Conservation (phyloP, 2,329 filamentous ascomycete species). For the Beauveria asiatica region DNA sequence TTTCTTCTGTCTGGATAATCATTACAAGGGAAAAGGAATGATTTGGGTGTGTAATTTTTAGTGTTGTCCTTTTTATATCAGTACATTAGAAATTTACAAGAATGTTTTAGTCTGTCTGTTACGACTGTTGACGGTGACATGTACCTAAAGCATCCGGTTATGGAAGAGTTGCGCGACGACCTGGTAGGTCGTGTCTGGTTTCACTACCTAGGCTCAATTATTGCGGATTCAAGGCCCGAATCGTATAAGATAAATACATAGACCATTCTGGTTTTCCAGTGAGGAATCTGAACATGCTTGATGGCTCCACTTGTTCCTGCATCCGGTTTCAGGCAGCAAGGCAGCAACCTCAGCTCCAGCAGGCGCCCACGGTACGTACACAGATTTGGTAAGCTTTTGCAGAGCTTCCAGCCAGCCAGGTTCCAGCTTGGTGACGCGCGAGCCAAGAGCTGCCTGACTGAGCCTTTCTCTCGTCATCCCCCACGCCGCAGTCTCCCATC, state of each 20-base stretch:
- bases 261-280: too few relatives aligned
- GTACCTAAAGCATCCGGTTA: background rate
- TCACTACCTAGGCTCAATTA: too few relatives aligned
- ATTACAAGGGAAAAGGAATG: background rate
- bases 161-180: too few relatives aligned
- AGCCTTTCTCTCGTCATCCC: constrained; percentile 20
- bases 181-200: too few relatives aligned
- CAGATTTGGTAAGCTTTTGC: constrained; percentile 10
- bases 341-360: constrained; percentile 12
- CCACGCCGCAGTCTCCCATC: constrained; percentile 11
- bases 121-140: background rate
- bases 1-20: constrained; percentile 9
- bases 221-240: too few relatives aligned
- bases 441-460: constrained; percentile 38
- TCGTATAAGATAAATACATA: too few relatives aligned
- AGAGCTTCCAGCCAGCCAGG: constrained; percentile 8
- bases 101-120: background rate
- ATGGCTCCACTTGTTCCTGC: background rate
- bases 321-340: constrained; percentile 15
- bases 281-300: too few relatives aligned
- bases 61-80: background rate
- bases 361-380: constrained; percentile 12
- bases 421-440: constrained; percentile 30
- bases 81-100: background rate
- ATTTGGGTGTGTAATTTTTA: background rate